phyloP scores from a whole-genome alignment of 2,329 filamentous ascomycete species.

The Rugonectria rugulosa region DNA sequence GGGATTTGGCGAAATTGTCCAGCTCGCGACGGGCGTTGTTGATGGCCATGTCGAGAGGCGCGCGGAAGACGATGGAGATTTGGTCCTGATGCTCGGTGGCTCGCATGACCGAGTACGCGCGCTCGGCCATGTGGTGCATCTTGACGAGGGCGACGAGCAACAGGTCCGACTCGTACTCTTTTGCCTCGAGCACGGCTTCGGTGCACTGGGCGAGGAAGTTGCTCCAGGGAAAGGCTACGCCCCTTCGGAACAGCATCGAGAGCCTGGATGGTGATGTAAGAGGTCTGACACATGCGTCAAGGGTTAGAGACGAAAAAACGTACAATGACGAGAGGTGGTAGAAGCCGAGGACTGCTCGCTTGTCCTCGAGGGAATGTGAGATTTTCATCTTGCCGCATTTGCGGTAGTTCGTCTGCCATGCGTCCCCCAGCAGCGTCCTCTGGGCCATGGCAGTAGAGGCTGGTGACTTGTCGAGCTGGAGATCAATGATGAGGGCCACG shows the following conservation, averaged over 20 bases:
- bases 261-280: constrained; percentile 22
- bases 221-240: constrained; percentile 42
- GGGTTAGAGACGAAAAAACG: not conserved
- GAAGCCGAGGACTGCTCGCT: constrained; percentile 49
- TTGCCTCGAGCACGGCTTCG: constrained; percentile 36
- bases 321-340: constrained; percentile 49
- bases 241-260: constrained; percentile 43
- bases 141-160: constrained; percentile 43
- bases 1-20: constrained; percentile 35
- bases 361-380: constrained; percentile 45
- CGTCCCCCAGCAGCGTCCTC: constrained; percentile 44
- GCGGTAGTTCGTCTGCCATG: constrained; percentile 30
- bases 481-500: constrained; percentile 47
- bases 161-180: constrained; percentile 43
- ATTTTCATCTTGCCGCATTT: constrained; percentile 18
- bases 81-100: constrained; percentile 33
- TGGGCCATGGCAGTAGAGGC: constrained; percentile 32
- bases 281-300: not conserved
- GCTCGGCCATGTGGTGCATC: constrained; percentile 45
- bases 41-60: constrained; percentile 45
- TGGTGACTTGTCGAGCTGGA: constrained; percentile 45
- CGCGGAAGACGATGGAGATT: constrained; percentile 31
- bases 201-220: constrained; percentile 46
- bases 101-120: constrained; percentile 36
- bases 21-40: constrained; percentile 44